A percentile compares a stretch with the other conserved stretches of the same genome.
phyloP scores from a whole-genome alignment of 441 rosid genomes.

The Corymbia calophylla region DNA sequence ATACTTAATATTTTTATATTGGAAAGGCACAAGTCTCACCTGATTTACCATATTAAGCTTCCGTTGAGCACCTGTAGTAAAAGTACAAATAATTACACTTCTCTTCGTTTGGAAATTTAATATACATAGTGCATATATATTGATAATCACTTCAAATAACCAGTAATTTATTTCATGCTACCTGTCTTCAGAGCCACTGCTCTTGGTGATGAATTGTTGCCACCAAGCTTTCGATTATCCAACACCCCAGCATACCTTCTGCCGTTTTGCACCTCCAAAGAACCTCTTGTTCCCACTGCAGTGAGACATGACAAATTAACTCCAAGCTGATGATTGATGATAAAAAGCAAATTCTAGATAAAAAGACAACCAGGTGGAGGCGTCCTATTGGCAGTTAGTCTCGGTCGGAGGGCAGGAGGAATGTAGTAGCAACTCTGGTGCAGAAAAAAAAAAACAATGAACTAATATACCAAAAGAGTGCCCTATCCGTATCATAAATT shows the following conservation, averaged over 20 bases:
- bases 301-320: not conserved
- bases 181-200: constrained; percentile 21
- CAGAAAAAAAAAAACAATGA: not conserved
- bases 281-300: constrained; percentile 49
- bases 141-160: constrained; percentile 4
- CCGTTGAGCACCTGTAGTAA: constrained; percentile 52
- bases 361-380: constrained; percentile 62
- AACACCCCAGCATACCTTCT: constrained; percentile 37
- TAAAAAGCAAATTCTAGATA: not conserved
- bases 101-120: not conserved
- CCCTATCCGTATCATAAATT: not conserved
- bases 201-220: constrained; percentile 35
- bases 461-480: not conserved
- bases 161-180: constrained; percentile 20
- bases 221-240: constrained; percentile 35
- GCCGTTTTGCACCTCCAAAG: constrained; percentile 39
- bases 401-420: constrained; percentile 80
- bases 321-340: not conserved
- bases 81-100: not conserved
- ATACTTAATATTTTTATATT: not conserved
- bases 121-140: not conserved
- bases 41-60: constrained; percentile 52
- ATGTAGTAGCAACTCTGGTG: constrained; percentile 80
- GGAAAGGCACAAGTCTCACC: constrained; percentile 17
- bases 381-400: constrained; percentile 39